Conservation (phyloP, 257 asterid species). For the Jacaranda mimosifolia region DNA sequence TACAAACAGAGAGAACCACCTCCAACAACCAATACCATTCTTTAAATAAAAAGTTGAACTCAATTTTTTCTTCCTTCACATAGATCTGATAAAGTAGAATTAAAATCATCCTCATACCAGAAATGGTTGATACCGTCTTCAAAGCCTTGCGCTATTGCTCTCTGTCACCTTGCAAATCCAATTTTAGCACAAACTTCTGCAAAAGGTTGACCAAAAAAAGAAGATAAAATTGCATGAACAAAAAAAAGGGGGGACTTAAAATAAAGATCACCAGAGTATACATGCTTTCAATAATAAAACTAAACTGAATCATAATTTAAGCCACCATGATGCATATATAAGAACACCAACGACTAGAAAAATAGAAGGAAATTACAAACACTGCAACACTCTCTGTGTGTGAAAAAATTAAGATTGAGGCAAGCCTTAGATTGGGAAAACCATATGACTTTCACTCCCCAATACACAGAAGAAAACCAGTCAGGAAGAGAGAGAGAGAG, state of each 20-base stretch:
- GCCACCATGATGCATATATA: neutral
- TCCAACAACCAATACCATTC: conserved; percentile 3
- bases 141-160: conserved; percentile 84
- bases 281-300: no score
- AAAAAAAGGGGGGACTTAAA: neutral
- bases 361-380: neutral
- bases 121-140: conserved; percentile 75
- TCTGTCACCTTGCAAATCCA: conserved; percentile 70
- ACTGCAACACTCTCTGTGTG: no score
- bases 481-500: no score
- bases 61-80: neutral
- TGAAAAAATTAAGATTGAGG: no score
- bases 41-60: neutral
- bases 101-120: conserved; percentile 53
- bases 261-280: neutral
- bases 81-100: conserved; percentile 5
- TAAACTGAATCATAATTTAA: neutral
- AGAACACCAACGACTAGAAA: neutral
- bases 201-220: conserved; percentile 3
- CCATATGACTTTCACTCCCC: no score
- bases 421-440: no score
- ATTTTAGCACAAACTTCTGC: conserved; percentile 77
- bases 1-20: conserved; percentile 3
- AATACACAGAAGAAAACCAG: no score
- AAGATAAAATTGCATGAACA: neutral